A percentile compares a stretch with the other conserved stretches of the same genome.
Evolutionary conservation across 345 rosid species (phyloP).

Genomic region (Geranium brycei): DNA sequence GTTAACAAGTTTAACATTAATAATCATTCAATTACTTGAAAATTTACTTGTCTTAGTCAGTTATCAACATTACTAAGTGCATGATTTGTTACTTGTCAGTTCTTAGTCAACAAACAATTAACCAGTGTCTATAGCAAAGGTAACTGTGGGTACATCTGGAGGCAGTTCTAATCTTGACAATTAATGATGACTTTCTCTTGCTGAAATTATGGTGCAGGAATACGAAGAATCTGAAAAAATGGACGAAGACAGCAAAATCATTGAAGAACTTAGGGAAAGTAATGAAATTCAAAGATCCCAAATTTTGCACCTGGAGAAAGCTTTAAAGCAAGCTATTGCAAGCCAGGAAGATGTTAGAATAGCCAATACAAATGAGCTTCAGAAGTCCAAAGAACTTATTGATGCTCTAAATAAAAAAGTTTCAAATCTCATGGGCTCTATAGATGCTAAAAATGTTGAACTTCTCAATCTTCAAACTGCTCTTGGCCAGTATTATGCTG

Average conservation of each 20-base stretch:
- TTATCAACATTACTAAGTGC: background rate
- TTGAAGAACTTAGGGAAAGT: slow-evolving; percentile 65
- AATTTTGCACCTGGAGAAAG: slow-evolving; percentile 53
- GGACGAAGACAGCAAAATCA: slow-evolving; percentile 84
- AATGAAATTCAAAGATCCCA: slow-evolving; percentile 64
- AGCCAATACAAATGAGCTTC: slow-evolving; percentile 39
- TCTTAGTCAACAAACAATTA: background rate
- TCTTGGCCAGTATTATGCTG: slow-evolving; percentile 95
- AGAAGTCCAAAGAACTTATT: slow-evolving; percentile 46
- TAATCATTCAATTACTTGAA: background rate
- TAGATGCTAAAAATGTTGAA: slow-evolving; percentile 72
- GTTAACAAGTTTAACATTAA: too few relatives aligned
- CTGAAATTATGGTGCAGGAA: slow-evolving; percentile 39
- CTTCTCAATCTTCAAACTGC: slow-evolving; percentile 88
- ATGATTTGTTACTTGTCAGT: background rate
- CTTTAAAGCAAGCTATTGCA: slow-evolving; percentile 55
- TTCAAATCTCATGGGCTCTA: slow-evolving; percentile 46
- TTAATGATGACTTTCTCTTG: slow-evolving; percentile 15
- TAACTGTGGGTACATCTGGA: too few relatives aligned
- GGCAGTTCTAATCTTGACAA: background rate
- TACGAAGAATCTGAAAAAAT: slow-evolving; percentile 93
- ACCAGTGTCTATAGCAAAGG: background rate
- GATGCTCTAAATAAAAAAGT: slow-evolving; percentile 63
- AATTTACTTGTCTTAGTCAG: background rate
- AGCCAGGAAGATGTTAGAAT: slow-evolving; percentile 45